Base-by-base conservation (phyloP, 2,329 filamentous ascomycete species). In the Mollisiaceae sp. region DNA sequence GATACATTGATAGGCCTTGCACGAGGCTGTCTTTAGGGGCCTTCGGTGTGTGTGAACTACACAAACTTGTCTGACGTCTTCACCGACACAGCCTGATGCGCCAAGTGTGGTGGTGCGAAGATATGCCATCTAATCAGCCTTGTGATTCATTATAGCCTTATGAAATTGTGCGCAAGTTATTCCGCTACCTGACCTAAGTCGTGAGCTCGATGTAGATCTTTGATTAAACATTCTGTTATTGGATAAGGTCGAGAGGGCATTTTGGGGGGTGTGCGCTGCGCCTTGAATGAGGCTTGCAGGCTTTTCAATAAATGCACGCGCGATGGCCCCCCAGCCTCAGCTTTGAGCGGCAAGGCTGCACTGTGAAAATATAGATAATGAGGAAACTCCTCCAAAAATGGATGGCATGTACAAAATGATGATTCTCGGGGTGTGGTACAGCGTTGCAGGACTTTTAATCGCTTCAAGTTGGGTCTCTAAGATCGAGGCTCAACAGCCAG, bases 201-300 rank as follows among this genome's bases (percentile, higher is more conserved):
- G 20, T 32, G 20, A 52, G 27, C 22, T 14, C 20, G 9, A 52
- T 52, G 47, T 22, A 52, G 47, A 20, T 52, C 47, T 32, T 52
- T 14, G 9, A 27, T 32, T 14, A 35, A 54, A 27, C 2, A 6
- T 18, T 15, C 12, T 35, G 12, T 27, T 11, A 54, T 54, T 32
- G 50, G 50, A 18, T 24, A 35, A 24, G 24, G 27, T 32, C 27
- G 27, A 27, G 27, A 54, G 50, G 50, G 50, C 14, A 35, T 32
- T 32, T 32, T 54, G 24, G 22, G 32, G n/a, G 24, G 22, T 27
- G 45, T 54, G 50, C 15, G 14, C 50, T 54, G 24, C 50, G 50
- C 50, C 50, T 6, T 27, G 18, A 35, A 54, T 12, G 50, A 27
- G 50, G 50, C 50, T 54, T 54, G 50, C 50, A 54, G 45, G 45